phyloP scores from a whole-genome alignment of 106 monocot genomes.

The Dendrobium nobile region DNA sequence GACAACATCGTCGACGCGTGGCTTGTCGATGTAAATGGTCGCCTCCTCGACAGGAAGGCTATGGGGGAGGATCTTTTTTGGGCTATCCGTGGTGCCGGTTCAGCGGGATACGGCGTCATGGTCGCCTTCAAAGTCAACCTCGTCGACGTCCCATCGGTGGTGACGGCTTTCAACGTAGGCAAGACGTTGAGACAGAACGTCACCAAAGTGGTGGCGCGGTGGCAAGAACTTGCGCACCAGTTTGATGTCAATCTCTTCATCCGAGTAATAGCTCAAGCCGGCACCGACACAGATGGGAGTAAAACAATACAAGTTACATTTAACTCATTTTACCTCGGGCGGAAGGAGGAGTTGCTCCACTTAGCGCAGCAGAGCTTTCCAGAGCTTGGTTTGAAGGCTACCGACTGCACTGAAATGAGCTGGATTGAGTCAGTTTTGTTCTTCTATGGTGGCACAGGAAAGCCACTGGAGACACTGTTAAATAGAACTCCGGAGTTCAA shows the following conservation, averaged over 20 bases:
- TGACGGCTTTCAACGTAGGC: conserved; percentile 27
- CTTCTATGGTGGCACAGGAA: not conserved
- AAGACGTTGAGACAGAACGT: conserved; percentile 7
- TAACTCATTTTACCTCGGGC: not conserved
- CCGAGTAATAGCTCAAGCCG: not conserved
- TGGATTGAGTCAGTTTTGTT: conserved; percentile 3
- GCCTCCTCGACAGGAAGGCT: conserved; percentile 18
- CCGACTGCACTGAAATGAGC: conserved; percentile 21
- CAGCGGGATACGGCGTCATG: conserved; percentile 39
- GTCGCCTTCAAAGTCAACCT: conserved; percentile 33
- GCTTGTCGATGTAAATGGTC: conserved; percentile 10
- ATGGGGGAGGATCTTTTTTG: conserved; percentile 75
- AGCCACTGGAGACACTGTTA: not conserved
- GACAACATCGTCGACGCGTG: conserved; percentile 39
- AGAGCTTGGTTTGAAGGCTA: conserved; percentile 8
- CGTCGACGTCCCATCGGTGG: conserved; percentile 32
- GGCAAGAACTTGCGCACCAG: conserved; percentile 11
- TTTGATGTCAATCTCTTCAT: conserved; percentile 8
- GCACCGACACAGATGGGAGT: not conserved
- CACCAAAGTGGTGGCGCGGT: conserved; percentile 7
- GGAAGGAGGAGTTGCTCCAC: not conserved
- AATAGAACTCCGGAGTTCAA: not conserved
- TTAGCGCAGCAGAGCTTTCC: conserved; percentile 5
- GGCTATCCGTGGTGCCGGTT: conserved; percentile 55
- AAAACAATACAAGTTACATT: not conserved